Evolutionary conservation across 2,329 filamentous ascomycete species (phyloP).

Genomic region (Cercospora nicotianae): DNA sequence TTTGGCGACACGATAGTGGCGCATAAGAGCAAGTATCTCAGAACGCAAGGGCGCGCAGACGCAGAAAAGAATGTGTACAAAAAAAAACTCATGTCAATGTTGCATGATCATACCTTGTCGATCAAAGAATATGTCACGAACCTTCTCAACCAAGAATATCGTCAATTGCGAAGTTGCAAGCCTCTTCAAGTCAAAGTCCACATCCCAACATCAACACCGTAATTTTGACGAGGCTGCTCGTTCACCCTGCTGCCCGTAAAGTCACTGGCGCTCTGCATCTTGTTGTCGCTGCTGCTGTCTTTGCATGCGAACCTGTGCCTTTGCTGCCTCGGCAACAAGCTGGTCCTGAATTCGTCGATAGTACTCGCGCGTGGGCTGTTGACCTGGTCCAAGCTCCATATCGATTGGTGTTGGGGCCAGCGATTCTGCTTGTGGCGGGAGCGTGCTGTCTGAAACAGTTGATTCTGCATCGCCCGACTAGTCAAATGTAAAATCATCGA

Average conservation of each 20-base stretch:
- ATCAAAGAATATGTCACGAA: not conserved
- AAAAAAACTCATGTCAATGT: not conserved
- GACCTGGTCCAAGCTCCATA: not conserved
- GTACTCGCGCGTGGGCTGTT: not conserved
- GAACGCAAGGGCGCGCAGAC: not conserved
- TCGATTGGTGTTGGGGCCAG: not conserved
- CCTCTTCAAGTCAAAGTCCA: not conserved
- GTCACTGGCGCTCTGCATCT: not conserved
- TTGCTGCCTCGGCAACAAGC: not conserved
- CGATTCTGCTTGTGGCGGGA: not conserved
- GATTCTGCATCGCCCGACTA: conserved; percentile 2
- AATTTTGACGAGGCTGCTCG: not conserved
- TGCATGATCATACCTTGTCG: not conserved
- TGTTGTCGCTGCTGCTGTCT: not conserved
- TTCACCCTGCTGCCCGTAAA: not conserved
- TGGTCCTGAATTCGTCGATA: not conserved
- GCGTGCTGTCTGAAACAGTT: not conserved
- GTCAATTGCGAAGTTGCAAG: not conserved
- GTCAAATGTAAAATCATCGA: conserved; percentile 39
- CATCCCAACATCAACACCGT: not conserved
- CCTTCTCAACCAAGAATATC: not conserved
- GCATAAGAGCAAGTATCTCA: not conserved
- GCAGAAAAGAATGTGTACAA: not conserved
- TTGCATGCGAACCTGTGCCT: not conserved
- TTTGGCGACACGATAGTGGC: not conserved